These are phyloP conservation scores for Tulasnella sp. DNA, from an alignment of 768 basidiomycete species.

Conservation along the genomic window DNA sequence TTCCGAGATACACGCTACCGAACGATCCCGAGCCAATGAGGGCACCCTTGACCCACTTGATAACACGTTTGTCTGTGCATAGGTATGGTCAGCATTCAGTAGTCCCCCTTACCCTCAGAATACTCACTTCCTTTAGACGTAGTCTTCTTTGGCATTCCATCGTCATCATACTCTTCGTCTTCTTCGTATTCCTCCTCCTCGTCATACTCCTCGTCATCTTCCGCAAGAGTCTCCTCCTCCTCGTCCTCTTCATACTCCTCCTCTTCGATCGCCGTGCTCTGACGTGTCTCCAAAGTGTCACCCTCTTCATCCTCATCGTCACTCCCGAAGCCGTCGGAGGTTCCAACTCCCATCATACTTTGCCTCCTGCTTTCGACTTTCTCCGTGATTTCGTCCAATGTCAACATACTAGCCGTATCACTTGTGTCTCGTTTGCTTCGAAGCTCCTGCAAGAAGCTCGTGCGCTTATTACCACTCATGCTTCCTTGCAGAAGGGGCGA, in stretches of 20 bases:
- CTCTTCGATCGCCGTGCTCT: conserved; percentile 29
- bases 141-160: conserved; percentile 40
- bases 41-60: conserved; percentile 96
- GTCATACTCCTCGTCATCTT: conserved; percentile 41
- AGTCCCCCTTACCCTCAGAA: background rate
- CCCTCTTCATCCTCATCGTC: conserved; percentile 4
- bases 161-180: conserved; percentile 42
- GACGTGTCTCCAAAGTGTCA: conserved; percentile 26
- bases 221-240: conserved; percentile 34
- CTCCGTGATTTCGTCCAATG: conserved; percentile 96
- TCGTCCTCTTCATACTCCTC: conserved; percentile 31
- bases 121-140: conserved; percentile 47
- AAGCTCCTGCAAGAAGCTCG: conserved; percentile 76
- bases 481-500: conserved; percentile 31
- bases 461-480: conserved; percentile 45
- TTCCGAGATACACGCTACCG: conserved; percentile 89
- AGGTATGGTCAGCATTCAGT: conserved; percentile 6
- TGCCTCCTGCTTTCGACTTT: conserved; percentile 64
- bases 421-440: conserved; percentile 75
- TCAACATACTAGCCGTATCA: conserved; percentile 85
- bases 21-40: conserved; percentile 93
- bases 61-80: conserved; percentile 43
- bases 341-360: conserved; percentile 36
- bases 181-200: conserved; percentile 43
- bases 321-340: conserved; percentile 32